Evolutionary conservation across 345 rosid genomes (phyloP), one percentile per base, ranked within the genome.

Genomic region (Arabidopsis arenosa): DNA sequence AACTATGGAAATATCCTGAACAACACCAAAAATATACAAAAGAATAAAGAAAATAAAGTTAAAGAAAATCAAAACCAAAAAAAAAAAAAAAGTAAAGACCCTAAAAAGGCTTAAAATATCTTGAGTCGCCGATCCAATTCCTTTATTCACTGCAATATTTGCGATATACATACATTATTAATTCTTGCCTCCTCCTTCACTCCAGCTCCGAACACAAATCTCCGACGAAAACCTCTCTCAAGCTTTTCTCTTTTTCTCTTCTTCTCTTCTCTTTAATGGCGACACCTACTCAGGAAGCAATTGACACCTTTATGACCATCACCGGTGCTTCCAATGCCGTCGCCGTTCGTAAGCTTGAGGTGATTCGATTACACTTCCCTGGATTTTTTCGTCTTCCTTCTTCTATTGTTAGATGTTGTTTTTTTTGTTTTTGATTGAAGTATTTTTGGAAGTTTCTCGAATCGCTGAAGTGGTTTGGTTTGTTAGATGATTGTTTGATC

Each of bases 321-420:
- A 58, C 63, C 43, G 44, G 63, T 2, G 43, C 63, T 58, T 58
- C 63, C 28, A 58, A 58, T 58, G 5, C 63, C 63, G 63, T 58
- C 63, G 63, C 44, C 63, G 28, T 58, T 58, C 44, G 44, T 43
- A 58, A 35, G 12, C 63, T 58, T 1, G 43, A 58, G 63, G 63
- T 58, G 21, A 58, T 58, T 35, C 26, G 2, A 35, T 33, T 13
- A 13, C 60, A 55, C 60, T 55, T 9, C 15, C 9, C 4, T 17
- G 11, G 54, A 18, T 51, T 7, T 17, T 5, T 18, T 58, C 7
- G 11, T 58, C 13, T 35, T 58, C 43, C 43, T 35, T 58, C 7
- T 58, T 58, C 7, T 58, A 33, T n/a, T 15, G 53, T 35, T 35
- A 33, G 23, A 33, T 53, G 35, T 54, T 10, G 26, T 23, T 23